Evolutionary conservation across 352 stramenopile species (phyloP).

Genomic region (Globisporangium cylindrosporum): DNA sequence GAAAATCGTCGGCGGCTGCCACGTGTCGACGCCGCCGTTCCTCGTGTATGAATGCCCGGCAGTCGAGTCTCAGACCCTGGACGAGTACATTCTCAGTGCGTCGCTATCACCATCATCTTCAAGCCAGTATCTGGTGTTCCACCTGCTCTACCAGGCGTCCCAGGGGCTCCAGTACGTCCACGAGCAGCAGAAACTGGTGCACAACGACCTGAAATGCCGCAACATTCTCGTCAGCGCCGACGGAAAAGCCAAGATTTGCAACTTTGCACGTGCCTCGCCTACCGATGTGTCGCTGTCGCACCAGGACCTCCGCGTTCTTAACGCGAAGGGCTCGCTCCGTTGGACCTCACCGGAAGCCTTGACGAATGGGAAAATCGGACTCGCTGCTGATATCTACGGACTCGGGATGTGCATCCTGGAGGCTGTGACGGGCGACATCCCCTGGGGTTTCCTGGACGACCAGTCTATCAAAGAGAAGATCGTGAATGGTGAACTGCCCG

Average conservation of each 20-base stretch:
- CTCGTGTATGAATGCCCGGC: constrained; percentile 47
- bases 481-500: constrained; percentile 36
- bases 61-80: constrained; percentile 36
- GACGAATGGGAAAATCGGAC: constrained; percentile 14
- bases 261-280: constrained; percentile 12
- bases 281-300: neutral
- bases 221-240: constrained; percentile 63
- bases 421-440: constrained; percentile 53
- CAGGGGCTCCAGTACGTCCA: constrained; percentile 57
- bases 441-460: constrained; percentile 55
- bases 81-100: constrained; percentile 48
- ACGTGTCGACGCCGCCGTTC: constrained; percentile 42
- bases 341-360: constrained; percentile 56
- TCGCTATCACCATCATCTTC: neutral
- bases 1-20: constrained; percentile 50
- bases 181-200: constrained; percentile 32
- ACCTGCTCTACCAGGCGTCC: constrained; percentile 45
- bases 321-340: constrained; percentile 25
- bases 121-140: constrained; percentile 33
- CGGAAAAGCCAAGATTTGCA: constrained; percentile 51
- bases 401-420: constrained; percentile 70
- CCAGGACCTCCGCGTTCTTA: neutral
- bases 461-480: constrained; percentile 38
- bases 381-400: constrained; percentile 49
- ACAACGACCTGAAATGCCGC: constrained; percentile 50